A percentile compares a stretch with the other conserved stretches of the same genome.
These are phyloP conservation scores for Pharus latifolius DNA, from an alignment of 176 grass and related monocot genomes.

Conservation along the genomic window DNA sequence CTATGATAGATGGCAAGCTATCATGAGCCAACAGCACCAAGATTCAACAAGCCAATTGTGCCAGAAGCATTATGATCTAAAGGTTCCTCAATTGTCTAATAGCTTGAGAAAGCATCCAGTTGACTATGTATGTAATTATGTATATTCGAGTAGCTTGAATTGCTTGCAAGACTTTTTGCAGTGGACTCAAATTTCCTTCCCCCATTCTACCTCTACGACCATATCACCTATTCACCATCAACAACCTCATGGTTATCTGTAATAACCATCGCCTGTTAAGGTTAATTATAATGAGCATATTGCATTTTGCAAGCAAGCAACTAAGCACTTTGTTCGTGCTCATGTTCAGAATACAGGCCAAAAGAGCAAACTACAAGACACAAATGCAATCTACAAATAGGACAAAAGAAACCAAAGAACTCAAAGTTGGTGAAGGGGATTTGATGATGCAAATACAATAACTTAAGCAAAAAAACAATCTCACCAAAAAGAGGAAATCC, in stretches of 20 bases:
- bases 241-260: neutral
- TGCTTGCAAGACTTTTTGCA: neutral
- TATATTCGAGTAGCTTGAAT: neutral
- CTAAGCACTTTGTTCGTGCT: neutral
- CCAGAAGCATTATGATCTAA: neutral
- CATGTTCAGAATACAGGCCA: neutral
- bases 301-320: neutral
- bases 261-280: neutral
- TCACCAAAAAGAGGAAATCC: neutral
- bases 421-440: neutral
- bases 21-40: neutral
- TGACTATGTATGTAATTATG: neutral
- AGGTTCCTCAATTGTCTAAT: neutral
- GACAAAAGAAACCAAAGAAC: neutral
- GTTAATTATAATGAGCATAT: neutral
- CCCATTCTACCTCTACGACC: neutral
- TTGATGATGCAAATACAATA: neutral
- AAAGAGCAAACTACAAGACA: neutral
- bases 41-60: neutral
- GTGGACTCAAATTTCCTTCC: neutral
- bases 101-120: neutral
- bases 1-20: neutral
- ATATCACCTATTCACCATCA: neutral
- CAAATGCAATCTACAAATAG: neutral
- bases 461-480: neutral